Evolutionary conservation across 345 rosid species (phyloP), one percentile per base, ranked within the genome.

Genomic region (Cardamine chenopodiifolia): DNA sequence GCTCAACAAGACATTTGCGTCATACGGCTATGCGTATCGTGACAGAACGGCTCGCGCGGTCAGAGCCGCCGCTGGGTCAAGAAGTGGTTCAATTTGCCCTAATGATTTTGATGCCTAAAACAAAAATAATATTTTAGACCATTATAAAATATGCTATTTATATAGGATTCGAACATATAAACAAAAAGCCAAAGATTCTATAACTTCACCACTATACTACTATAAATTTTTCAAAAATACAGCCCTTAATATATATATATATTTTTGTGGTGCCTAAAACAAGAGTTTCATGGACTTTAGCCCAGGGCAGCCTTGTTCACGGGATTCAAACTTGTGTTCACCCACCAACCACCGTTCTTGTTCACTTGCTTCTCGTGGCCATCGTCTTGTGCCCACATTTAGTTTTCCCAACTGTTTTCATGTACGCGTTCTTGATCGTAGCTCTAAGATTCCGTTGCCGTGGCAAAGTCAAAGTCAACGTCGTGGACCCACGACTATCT

Each of bases 11-110:
- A 93, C 50, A 84, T 89, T 29, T 90, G 25, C 89, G 97, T 26
- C 96, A 90, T 72, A 89, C 94, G 25, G 97, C 97, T 5, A 93
- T 89, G 97, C 85, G 94, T 4, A 78, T 89, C 0, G 98, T 93
- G 3, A 85, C 92, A 2, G 83, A 87, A 0, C 71, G 98, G 64
- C 85, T 90, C 0, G 78, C 87, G 3, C 68, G 96, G 69, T 90
- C 97, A 2, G 97, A 89, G 74, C 96, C 97, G 7, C 83, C 94
- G 0, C 64, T 93, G 62, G 94, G 97, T 29, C n/a, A n/a, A n/a
- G n/a, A n/a, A n/a, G n/a, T n/a, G n/a, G n/a, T n/a, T n/a, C n/a
- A n/a, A n/a, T n/a, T n/a, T n/a, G n/a, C n/a, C n/a, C n/a, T n/a
- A n/a, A n/a, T n/a, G n/a, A n/a, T n/a, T n/a, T n/a, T n/a, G n/a